Evolutionary conservation across 768 basidiomycete species (phyloP), one percentile per base, ranked within the genome.

Genomic region (Lactarius deliciosus): DNA sequence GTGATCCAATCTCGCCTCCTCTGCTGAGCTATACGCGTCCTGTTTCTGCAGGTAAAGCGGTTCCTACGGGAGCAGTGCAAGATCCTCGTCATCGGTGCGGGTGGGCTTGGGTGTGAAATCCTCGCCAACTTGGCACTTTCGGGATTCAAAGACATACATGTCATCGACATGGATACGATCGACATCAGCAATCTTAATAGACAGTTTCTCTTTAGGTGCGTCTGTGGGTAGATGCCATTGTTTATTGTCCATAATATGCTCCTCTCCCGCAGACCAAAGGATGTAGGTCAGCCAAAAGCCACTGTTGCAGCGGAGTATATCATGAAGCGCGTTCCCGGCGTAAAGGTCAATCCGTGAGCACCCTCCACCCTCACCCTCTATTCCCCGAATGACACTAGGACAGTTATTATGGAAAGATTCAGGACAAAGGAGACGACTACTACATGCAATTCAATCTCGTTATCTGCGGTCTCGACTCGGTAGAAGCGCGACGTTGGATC

Each of bases 81-180:
- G 81, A 90, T 98, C 72, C 85, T 98, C 53, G 96, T 98, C 70
- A 98, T 99, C 73, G 97, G 97, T 38, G 97, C 97, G 34, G 97
- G 97, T 40, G 97, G 97, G 64, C 81, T 99, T 50, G 97, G 97
- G 13, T 99, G 91, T 77, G 97, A 99, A 81, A 98, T 98, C 71
- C 82, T 99, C 50, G 92, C 96, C 66, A 97, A 98, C 77, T 85
- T 99, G 59, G 96, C 97, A 28, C 79, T 98, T 71, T 91, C 93
- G 55, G 97, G 97, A 30, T 99, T 98, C 87, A 92, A 91, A 77
- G 92, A 98, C 74, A 97, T 98, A 71, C 94, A 98, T 81, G 96
- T 99, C 68, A 98, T 99, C 75, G 97, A 99, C 82, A 98, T 99
- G 96, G 96, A 99, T 81, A 98, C 96, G 18, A 99, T 98, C 76